phyloP scores from a whole-genome alignment of 805 yeast genomes.

The Yamadazyma philogaea region DNA sequence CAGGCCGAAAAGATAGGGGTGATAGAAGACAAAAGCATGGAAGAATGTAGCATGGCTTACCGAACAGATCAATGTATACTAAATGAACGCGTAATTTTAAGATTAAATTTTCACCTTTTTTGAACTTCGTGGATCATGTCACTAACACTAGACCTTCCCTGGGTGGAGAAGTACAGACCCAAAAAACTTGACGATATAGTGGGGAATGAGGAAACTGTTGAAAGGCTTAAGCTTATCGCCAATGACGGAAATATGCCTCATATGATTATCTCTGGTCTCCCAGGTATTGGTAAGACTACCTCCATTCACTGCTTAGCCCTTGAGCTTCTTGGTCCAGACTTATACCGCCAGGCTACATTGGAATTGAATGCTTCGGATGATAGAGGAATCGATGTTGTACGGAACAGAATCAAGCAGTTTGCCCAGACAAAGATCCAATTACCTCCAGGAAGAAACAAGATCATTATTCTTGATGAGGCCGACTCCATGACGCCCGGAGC shows the following conservation, averaged over 20 bases:
- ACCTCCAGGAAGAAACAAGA: constrained; percentile 89
- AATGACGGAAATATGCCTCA: constrained; percentile 96
- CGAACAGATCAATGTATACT: too few relatives aligned
- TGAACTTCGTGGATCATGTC: constrained; percentile 8
- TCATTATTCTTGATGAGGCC: constrained; percentile 91
- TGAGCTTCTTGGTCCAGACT: constrained; percentile 67
- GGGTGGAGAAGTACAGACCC: constrained; percentile 96
- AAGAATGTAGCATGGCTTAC: background rate
- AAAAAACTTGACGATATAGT: constrained; percentile 75
- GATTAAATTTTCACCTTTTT: constrained; percentile 13
- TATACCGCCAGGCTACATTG: constrained; percentile 76
- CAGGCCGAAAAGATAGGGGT: background rate
- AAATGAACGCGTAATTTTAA: constrained; percentile 5
- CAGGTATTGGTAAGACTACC: constrained; percentile 97
- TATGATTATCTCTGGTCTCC: constrained; percentile 90
- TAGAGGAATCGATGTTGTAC: constrained; percentile 94
- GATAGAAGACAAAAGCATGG: background rate
- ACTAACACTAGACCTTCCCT: constrained; percentile 35
- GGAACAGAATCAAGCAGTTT: constrained; percentile 90
- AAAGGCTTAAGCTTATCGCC: constrained; percentile 78
- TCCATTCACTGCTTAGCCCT: constrained; percentile 86
- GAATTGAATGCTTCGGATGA: constrained; percentile 97
- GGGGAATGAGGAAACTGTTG: constrained; percentile 89
- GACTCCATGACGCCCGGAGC: constrained; percentile 97
- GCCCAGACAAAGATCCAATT: constrained; percentile 90